Percentiles rank a stretch among this genome's conserved stretches.
These are phyloP conservation scores for Rhizopus sp. DNA, from an alignment of 371 early-diverging fungal species.

Conservation along the genomic window DNA sequence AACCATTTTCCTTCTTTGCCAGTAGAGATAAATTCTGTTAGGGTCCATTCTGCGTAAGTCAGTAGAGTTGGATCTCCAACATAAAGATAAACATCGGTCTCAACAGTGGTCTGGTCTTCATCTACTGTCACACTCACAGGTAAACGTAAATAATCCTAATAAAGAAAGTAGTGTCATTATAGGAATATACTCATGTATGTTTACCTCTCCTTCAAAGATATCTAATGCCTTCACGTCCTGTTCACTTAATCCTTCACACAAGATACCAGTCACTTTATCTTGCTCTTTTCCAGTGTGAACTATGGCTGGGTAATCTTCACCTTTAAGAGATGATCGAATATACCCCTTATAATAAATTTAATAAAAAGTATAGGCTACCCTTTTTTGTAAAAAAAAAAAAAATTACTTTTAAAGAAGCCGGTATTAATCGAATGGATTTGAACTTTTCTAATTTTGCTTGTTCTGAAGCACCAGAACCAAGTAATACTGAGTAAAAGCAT, in stretches of 20 bases:
- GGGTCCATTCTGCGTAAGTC: constrained; percentile 34
- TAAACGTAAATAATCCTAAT: constrained; percentile 38
- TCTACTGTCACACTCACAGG: constrained; percentile 16
- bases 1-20: constrained; percentile 30
- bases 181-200: not conserved
- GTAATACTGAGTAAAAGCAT: constrained; percentile 35
- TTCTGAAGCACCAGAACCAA: constrained; percentile 24
- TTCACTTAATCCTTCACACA: constrained; percentile 30
- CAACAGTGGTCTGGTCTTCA: constrained; percentile 1
- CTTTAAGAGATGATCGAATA: constrained; percentile 34
- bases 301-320: constrained; percentile 41
- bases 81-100: constrained; percentile 42
- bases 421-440: constrained; percentile 19
- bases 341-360: constrained; percentile 25
- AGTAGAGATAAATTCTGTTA: constrained; percentile 16
- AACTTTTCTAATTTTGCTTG: constrained; percentile 22
- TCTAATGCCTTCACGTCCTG: constrained; percentile 36
- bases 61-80: constrained; percentile 27
- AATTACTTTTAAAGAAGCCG: constrained; percentile 35
- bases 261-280: constrained; percentile 30
- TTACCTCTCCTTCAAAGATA: constrained; percentile 47
- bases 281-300: constrained; percentile 22
- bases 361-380: not conserved
- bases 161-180: not conserved
- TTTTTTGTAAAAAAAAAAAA: no score